phyloP scores from a whole-genome alignment of 2,329 filamentous ascomycete species.

The Ceratocystis harringtonii region DNA sequence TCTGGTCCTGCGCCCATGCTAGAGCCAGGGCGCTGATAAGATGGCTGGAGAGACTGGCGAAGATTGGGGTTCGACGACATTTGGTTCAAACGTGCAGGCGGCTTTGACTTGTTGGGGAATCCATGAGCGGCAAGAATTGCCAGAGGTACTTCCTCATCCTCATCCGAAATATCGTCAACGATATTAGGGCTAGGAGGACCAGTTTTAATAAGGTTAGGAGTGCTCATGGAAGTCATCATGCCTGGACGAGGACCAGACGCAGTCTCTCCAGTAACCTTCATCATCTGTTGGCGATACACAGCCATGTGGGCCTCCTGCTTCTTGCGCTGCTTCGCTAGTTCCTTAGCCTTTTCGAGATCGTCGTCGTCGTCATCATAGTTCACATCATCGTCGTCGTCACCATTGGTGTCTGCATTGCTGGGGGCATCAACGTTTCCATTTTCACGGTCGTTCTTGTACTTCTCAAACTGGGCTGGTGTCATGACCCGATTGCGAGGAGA shows the following conservation, averaged over 20 bases:
- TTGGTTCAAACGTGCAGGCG: slow-evolving; percentile 50
- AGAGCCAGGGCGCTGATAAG: slow-evolving; percentile 37
- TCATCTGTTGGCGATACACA: slow-evolving; percentile 88
- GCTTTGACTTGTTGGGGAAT: slow-evolving; percentile 64
- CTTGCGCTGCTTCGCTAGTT: slow-evolving; percentile 59
- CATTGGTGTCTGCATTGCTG: slow-evolving; percentile 33
- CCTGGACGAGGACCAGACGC: slow-evolving; percentile 33
- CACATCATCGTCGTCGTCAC: slow-evolving; percentile 46
- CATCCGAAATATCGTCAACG: slow-evolving; percentile 45
- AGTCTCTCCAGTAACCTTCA: slow-evolving; percentile 66
- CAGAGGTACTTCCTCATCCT: slow-evolving; percentile 78
- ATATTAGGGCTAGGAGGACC: slow-evolving; percentile 24
- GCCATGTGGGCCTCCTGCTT: slow-evolving; percentile 85
- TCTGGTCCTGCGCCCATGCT: slow-evolving; percentile 23
- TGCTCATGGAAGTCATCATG: slow-evolving; percentile 44
- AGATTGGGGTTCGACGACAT: slow-evolving; percentile 60
- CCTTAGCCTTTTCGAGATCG: slow-evolving; percentile 58
- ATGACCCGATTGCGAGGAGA: slow-evolving; percentile 59
- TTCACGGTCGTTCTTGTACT: slow-evolving; percentile 60
- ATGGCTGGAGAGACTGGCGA: slow-evolving; percentile 33
- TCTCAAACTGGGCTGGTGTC: slow-evolving; percentile 78
- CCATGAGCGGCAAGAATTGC: slow-evolving; percentile 79
- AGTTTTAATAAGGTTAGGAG: slow-evolving; percentile 38
- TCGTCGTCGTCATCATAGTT: slow-evolving; percentile 64
- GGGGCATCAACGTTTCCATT: slow-evolving; percentile 27